phyloP scores from a whole-genome alignment of 23 red algal species.

The Gracilaria caudata region DNA sequence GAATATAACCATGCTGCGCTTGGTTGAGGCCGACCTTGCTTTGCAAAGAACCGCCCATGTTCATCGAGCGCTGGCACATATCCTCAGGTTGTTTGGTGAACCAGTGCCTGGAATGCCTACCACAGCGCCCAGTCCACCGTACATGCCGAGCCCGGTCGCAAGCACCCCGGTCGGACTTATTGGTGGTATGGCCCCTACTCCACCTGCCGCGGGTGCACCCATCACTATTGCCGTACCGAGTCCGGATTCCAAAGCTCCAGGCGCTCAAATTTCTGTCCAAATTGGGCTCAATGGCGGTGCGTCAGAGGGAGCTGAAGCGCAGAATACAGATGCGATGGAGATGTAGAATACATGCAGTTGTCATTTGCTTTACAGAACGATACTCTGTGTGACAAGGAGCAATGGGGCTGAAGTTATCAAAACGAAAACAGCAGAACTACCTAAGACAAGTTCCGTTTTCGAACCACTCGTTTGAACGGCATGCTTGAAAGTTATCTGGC shows the following conservation, averaged over 20 bases:
- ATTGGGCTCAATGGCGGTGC: slow-evolving; percentile 32
- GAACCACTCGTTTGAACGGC: not conserved
- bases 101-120: slow-evolving; percentile 17
- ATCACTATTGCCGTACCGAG: slow-evolving; percentile 67
- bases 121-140: slow-evolving; percentile 36
- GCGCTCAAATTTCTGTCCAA: slow-evolving; percentile 14
- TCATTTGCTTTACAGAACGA: not conserved
- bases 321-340: slow-evolving; percentile 21
- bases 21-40: slow-evolving; percentile 60
- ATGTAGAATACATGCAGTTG: not conserved
- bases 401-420: no score
- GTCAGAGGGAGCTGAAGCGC: not conserved
- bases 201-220: slow-evolving; percentile 30
- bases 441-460: no score
- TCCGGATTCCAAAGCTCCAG: slow-evolving; percentile 20
- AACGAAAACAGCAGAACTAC: no score
- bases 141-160: slow-evolving; percentile 55
- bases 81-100: slow-evolving; percentile 29
- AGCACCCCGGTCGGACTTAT: slow-evolving; percentile 38
- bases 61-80: slow-evolving; percentile 33
- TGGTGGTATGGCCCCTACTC: slow-evolving; percentile 39
- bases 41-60: slow-evolving; percentile 60
- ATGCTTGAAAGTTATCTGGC: no score
- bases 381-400: no score
- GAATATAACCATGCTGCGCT: slow-evolving; percentile 30